Evolutionary conservation across 2,329 filamentous ascomycete genomes (phyloP).

Genomic region (Fusarium pseudonygamai): DNA sequence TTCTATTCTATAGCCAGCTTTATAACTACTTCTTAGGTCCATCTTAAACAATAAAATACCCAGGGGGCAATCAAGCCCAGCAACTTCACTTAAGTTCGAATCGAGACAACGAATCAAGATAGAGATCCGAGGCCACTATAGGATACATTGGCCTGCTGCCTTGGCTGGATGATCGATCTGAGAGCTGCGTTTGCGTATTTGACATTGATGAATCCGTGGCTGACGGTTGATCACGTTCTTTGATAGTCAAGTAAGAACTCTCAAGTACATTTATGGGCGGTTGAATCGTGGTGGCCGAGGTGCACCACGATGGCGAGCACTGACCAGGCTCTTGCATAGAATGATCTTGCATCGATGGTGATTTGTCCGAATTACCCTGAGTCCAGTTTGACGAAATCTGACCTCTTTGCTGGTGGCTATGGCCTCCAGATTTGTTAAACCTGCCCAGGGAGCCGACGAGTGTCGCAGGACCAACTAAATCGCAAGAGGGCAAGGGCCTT

Average conservation of each 20-base stretch:
- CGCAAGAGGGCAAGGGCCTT: not conserved
- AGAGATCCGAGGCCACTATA: not conserved
- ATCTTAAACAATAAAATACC: not conserved
- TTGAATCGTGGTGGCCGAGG: conserved; percentile 12
- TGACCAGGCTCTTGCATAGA: not conserved
- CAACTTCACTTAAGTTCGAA: not conserved
- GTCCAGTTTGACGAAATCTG: conserved; percentile 17
- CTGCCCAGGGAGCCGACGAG: not conserved
- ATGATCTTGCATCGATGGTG: not conserved
- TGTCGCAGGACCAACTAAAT: not conserved
- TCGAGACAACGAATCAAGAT: not conserved
- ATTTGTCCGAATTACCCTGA: conserved; percentile 19
- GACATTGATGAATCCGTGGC: not conserved
- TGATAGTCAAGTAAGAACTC: not conserved
- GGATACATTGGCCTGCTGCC: not conserved
- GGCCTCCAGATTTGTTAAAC: not conserved
- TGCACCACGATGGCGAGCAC: not conserved
- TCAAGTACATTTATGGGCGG: not conserved
- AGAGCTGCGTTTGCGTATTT: not conserved
- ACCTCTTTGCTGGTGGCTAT: not conserved
- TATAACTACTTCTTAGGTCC: not conserved
- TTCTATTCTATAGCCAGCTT: not conserved
- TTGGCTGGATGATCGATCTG: not conserved
- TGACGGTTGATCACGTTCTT: not conserved
- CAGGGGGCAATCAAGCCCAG: not conserved